phyloP scores from a whole-genome alignment of 2,329 filamentous ascomycete genomes.

The Epicoccum nigrum region DNA sequence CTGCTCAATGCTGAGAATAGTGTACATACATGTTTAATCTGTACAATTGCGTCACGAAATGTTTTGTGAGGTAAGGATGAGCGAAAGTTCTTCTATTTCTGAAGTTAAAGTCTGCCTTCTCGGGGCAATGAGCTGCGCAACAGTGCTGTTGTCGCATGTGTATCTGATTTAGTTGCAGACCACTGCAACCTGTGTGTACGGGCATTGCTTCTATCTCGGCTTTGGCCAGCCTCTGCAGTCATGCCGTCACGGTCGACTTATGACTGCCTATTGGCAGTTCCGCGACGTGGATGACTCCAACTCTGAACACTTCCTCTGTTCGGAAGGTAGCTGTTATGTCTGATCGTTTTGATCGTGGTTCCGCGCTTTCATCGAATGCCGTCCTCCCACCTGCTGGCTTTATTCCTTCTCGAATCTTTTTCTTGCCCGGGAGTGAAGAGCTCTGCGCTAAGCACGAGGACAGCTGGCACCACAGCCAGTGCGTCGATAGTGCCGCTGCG shows the following conservation, averaged over 20 bases:
- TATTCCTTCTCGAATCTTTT: conserved; percentile 18
- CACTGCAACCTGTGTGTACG: not conserved
- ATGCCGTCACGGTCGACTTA: too few relatives aligned
- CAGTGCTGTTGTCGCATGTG: too few relatives aligned
- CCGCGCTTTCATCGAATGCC: conserved; percentile 24
- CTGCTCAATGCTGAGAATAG: conserved; percentile 5
- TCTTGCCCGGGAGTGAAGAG: conserved; percentile 40
- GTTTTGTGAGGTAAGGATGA: not conserved
- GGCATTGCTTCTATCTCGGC: too few relatives aligned
- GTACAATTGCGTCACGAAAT: not conserved
- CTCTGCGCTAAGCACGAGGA: conserved; percentile 44
- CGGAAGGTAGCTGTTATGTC: not conserved
- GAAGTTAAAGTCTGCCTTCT: too few relatives aligned
- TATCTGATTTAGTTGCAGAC: not conserved
- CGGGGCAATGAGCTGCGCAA: too few relatives aligned
- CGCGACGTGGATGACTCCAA: too few relatives aligned
- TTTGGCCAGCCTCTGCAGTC: too few relatives aligned
- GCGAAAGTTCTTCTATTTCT: too few relatives aligned
- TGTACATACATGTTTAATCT: conserved; percentile 1
- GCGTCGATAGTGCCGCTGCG: conserved; percentile 39
- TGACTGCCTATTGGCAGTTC: too few relatives aligned
- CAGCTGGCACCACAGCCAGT: conserved; percentile 44
- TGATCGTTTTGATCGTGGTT: not conserved
- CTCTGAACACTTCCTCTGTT: too few relatives aligned
- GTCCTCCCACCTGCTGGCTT: conserved; percentile 34